These are phyloP conservation scores for Zychaea mexicana DNA, from an alignment of 371 early-diverging fungal species.

Conservation along the genomic window DNA sequence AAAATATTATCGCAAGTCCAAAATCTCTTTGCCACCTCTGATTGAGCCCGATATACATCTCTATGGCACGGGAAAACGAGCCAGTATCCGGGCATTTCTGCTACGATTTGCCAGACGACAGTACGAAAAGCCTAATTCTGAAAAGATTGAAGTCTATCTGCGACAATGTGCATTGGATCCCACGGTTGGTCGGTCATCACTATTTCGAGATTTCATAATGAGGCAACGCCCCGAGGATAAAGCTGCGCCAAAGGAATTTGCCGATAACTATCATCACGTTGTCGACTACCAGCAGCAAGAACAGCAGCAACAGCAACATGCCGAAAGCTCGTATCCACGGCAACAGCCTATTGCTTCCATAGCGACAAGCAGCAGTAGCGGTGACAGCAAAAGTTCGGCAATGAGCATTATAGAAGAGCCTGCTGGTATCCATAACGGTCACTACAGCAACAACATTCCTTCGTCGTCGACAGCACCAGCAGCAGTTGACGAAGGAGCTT, in stretches of 20 bases:
- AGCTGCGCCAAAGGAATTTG: not conserved
- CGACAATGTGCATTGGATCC: conserved; percentile 39
- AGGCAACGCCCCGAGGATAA: conserved; percentile 49
- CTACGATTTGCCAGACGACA: conserved; percentile 21
- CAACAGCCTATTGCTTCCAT: not conserved
- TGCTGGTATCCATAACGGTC: not conserved
- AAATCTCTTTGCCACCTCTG: conserved; percentile 18
- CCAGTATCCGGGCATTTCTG: conserved; percentile 23
- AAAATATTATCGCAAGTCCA: conserved; percentile 32
- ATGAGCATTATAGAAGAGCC: not conserved
- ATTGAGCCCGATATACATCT: conserved; percentile 17
- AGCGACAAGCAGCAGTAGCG: not conserved
- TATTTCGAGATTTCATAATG: conserved; percentile 49
- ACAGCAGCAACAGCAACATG: not conserved
- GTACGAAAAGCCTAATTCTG: conserved; percentile 37
- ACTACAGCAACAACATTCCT: not conserved
- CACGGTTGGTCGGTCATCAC: conserved; percentile 32
- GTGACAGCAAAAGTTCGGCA: not conserved
- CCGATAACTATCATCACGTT: not conserved
- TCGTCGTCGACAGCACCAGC: not conserved
- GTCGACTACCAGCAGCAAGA: not conserved
- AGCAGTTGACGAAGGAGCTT: not conserved
- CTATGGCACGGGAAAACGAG: conserved; percentile 17
- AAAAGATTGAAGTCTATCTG: conserved; percentile 47
- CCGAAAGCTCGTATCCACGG: too few relatives aligned